These are phyloP conservation scores for Dendryphion nanum DNA, from an alignment of 2,329 filamentous ascomycete species.

Conservation along the genomic window DNA sequence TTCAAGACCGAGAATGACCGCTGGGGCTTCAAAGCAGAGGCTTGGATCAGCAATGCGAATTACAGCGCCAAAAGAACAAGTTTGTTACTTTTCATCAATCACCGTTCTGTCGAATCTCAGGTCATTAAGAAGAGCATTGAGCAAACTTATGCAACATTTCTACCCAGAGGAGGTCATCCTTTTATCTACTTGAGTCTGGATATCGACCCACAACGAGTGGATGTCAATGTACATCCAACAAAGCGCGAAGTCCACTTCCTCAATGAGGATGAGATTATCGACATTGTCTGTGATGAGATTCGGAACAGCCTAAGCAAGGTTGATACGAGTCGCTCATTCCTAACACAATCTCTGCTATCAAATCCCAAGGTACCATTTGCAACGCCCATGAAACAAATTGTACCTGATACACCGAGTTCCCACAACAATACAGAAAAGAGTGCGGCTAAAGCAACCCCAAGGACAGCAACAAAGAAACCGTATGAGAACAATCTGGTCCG, in stretches of 20 bases:
- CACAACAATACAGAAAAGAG: slow-evolving; percentile 23
- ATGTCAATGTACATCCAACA: slow-evolving; percentile 97
- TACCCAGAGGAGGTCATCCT: slow-evolving; percentile 91
- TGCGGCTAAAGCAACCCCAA: slow-evolving; percentile 28
- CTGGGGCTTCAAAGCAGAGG: slow-evolving; percentile 80
- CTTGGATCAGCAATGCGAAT: slow-evolving; percentile 88
- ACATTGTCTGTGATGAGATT: slow-evolving; percentile 78
- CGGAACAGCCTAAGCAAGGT: slow-evolving; percentile 77
- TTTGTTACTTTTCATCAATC: slow-evolving; percentile 92
- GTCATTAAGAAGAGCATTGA: slow-evolving; percentile 87
- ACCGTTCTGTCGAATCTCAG: slow-evolving; percentile 86
- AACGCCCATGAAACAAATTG: slow-evolving; percentile 39
- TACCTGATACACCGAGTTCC: slow-evolving; percentile 17
- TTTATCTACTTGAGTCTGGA: slow-evolving; percentile 91
- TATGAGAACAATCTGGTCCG: slow-evolving; percentile 88
- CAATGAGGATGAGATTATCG: slow-evolving; percentile 94
- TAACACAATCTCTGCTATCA: slow-evolving; percentile 81
- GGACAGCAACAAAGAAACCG: slow-evolving; percentile 41
- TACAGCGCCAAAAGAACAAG: slow-evolving; percentile 89
- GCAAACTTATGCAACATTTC: slow-evolving; percentile 80
- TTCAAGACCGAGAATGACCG: slow-evolving; percentile 70
- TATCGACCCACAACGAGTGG: slow-evolving; percentile 87
- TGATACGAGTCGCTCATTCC: slow-evolving; percentile 90
- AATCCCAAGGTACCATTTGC: slow-evolving; percentile 38
- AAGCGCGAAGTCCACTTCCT: slow-evolving; percentile 97